phyloP scores from a whole-genome alignment of 345 rosid genomes.

The Carallia brachiata region DNA sequence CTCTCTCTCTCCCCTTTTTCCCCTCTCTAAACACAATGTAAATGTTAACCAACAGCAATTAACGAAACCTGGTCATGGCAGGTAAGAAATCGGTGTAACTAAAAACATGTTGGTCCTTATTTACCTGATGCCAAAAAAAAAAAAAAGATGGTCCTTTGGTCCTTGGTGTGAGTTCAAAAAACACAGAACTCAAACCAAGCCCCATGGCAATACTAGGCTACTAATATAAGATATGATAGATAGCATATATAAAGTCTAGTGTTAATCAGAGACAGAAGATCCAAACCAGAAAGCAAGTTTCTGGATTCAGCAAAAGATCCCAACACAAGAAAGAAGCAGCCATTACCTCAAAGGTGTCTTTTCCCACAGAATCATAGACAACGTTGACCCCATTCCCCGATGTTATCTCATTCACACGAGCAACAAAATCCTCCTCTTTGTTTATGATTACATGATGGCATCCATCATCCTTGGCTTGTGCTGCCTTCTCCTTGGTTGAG shows the following conservation, averaged over 20 bases:
- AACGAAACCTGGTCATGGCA: no score
- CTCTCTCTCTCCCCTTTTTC: no score
- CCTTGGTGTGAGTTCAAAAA: no score
- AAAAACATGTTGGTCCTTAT: no score
- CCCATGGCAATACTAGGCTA: background rate
- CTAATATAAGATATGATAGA: no score
- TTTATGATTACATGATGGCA: slow-evolving; percentile 78
- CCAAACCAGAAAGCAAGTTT: background rate
- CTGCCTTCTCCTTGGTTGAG: slow-evolving; percentile 80
- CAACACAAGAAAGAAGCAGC: background rate
- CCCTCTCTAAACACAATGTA: no score
- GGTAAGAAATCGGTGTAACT: no score
- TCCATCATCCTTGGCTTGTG: slow-evolving; percentile 91
- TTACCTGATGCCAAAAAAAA: no score
- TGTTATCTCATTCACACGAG: slow-evolving; percentile 74
- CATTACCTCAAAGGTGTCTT: slow-evolving; percentile 78
- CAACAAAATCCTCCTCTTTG: slow-evolving; percentile 77
- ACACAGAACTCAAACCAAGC: background rate
- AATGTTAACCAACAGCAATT: no score
- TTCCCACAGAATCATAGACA: slow-evolving; percentile 91
- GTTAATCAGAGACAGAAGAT: background rate
- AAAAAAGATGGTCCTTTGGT: no score
- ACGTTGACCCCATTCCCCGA: slow-evolving; percentile 80
- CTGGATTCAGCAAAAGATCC: background rate
- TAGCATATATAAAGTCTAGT: background rate